Evolutionary conservation across 2,329 filamentous ascomycete genomes (phyloP).

Genomic region (Zasmidium cellare): DNA sequence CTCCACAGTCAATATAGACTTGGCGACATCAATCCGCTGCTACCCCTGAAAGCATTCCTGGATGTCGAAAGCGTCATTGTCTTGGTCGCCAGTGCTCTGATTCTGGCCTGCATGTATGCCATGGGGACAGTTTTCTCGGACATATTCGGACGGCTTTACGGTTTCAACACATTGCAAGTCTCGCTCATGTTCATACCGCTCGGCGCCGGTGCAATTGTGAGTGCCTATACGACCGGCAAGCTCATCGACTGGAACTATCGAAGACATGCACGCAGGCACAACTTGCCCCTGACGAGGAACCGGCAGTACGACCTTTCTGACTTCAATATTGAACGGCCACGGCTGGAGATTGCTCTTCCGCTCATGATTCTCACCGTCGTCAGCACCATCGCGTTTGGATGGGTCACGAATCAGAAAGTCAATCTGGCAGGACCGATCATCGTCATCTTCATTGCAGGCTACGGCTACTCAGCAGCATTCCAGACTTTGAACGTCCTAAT

Average conservation of each 20-base stretch:
- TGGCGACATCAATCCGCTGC: background rate
- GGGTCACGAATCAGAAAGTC: slow-evolving; percentile 38
- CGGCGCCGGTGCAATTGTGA: background rate
- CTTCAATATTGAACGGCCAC: slow-evolving; percentile 52
- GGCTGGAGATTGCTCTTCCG: slow-evolving; percentile 40
- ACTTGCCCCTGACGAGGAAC: slow-evolving; percentile 60
- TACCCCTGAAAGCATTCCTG: background rate
- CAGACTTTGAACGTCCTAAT: slow-evolving; percentile 46
- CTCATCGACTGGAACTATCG: slow-evolving; percentile 72
- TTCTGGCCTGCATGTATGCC: slow-evolving; percentile 18
- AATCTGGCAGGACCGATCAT: slow-evolving; percentile 42
- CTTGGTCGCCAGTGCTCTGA: slow-evolving; percentile 30
- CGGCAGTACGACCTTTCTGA: slow-evolving; percentile 53
- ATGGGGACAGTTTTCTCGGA: slow-evolving; percentile 27
- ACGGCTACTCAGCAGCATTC: slow-evolving; percentile 37
- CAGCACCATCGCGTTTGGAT: slow-evolving; percentile 41
- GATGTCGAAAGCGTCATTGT: background rate
- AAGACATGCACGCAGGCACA: slow-evolving; percentile 61
- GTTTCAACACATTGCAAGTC: slow-evolving; percentile 35
- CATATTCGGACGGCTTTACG: slow-evolving; percentile 36
- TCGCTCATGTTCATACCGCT: background rate
- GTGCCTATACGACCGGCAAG: slow-evolving; percentile 44
- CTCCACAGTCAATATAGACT: background rate
- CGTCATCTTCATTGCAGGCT: slow-evolving; percentile 43
- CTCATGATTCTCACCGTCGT: background rate